Conservation (phyloP, 352 stramenopile species). For the Elongisporangium undulatum region DNA sequence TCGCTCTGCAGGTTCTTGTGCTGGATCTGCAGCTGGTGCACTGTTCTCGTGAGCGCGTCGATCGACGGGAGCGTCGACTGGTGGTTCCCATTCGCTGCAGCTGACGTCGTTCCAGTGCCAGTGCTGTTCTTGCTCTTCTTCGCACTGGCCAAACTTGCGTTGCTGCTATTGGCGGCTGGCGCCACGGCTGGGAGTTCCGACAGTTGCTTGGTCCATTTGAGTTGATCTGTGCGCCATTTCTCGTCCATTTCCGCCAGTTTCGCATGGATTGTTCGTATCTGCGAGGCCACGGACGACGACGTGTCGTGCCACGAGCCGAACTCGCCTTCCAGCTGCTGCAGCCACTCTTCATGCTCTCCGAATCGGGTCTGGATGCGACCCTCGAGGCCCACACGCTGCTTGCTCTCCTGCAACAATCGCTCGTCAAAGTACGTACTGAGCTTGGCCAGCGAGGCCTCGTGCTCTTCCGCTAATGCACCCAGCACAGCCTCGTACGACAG, state of each 20-base stretch:
- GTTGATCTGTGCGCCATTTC: slow-evolving; percentile 16
- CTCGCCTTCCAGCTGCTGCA: slow-evolving; percentile 73
- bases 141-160: slow-evolving; percentile 1
- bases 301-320: slow-evolving; percentile 51
- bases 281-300: slow-evolving; percentile 22
- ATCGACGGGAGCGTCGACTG: background rate
- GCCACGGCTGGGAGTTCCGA: background rate
- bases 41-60: background rate
- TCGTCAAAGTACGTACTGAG: slow-evolving; percentile 68
- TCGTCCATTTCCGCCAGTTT: slow-evolving; percentile 23
- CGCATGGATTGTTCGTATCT: slow-evolving; percentile 25
- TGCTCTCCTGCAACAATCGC: slow-evolving; percentile 48
- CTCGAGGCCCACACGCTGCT: slow-evolving; percentile 57
- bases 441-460: slow-evolving; percentile 66
- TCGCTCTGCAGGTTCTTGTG: slow-evolving; percentile 32
- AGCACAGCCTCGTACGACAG: slow-evolving; percentile 51
- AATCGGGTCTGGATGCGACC: slow-evolving; percentile 50
- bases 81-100: background rate
- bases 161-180: slow-evolving; percentile 1
- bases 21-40: slow-evolving; percentile 31
- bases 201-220: slow-evolving; percentile 25
- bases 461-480: slow-evolving; percentile 53
- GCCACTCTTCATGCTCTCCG: slow-evolving; percentile 69
- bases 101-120: background rate
- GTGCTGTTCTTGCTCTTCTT: slow-evolving; percentile 1